Evolutionary conservation across 2,329 filamentous ascomycete species (phyloP).

Genomic region (Aspergillus tanneri): DNA sequence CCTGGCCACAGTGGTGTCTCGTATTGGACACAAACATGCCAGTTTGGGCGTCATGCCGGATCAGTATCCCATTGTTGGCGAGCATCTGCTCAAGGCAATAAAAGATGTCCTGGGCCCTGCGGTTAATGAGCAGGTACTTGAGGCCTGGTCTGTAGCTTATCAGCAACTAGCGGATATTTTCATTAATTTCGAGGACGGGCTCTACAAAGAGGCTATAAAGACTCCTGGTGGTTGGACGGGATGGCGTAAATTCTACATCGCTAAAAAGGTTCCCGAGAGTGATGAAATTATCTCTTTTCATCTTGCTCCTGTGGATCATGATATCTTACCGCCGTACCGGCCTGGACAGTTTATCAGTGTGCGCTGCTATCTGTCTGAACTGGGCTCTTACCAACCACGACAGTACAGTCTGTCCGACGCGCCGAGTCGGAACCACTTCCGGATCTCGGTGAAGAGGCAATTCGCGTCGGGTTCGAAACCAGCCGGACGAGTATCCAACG

Average conservation of each 20-base stretch:
- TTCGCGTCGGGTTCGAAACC: conserved; percentile 50
- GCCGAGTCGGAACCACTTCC: conserved; percentile 60
- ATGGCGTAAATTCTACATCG: conserved; percentile 65
- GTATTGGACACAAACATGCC: conserved; percentile 72
- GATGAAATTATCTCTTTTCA: conserved; percentile 69
- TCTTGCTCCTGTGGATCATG: conserved; percentile 61
- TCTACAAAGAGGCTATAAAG: conserved; percentile 50
- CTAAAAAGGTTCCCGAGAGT: conserved; percentile 61
- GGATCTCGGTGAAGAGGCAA: conserved; percentile 70
- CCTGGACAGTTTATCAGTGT: conserved; percentile 75
- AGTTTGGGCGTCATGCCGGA: conserved; percentile 64
- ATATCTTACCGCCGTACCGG: conserved; percentile 60
- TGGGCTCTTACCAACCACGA: conserved; percentile 62
- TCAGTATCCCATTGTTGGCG: conserved; percentile 68
- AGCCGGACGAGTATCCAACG: conserved; percentile 66
- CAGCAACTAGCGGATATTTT: conserved; percentile 68
- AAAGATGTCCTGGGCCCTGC: conserved; percentile 64
- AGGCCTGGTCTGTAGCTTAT: conserved; percentile 70
- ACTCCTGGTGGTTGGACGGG: conserved; percentile 53
- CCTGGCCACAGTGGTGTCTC: conserved; percentile 57
- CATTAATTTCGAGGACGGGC: conserved; percentile 60
- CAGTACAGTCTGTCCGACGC: conserved; percentile 72
- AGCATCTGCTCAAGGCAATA: conserved; percentile 65
- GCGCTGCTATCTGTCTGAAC: conserved; percentile 55
- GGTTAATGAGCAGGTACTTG: conserved; percentile 61